Base-by-base conservation (phyloP, 73 alveolate species). In the Loxodes magnus region DNA sequence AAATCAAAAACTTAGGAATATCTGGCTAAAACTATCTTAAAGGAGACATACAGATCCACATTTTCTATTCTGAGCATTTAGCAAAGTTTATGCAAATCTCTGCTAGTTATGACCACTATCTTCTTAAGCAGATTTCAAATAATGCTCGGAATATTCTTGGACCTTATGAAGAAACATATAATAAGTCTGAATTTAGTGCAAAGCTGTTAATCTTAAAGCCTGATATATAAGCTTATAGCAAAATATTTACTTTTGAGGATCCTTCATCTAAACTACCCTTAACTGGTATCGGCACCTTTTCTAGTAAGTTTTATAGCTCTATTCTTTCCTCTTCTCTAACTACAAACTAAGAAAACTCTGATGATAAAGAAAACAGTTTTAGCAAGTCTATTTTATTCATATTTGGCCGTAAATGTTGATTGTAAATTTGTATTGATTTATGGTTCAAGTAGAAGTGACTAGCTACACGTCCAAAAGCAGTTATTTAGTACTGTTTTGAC, bases 21-120 rank as follows among this genome's bases (percentile, higher is more conserved):
- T 23, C 26, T 5, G 39, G 87, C 60, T 90, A 85, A 74, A 91
- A 96, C 70, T 96, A 93, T 42, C 99, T 82, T 66, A 96, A 65
- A 7, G 99, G 99, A 4, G 98, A 87, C 98, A 91, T 93, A n/a
- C 94, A 74, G 48, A 89, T 81, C 99, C 99, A 96, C 93, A 91
- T 84, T 61, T 98, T 65, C 72, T 86, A 93, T 66, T 90, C 96
- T 21, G 94, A 89, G 98, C 91, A 94, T 77, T 93, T 93, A 60
- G n/a, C 19, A 36, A 38, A 36, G 56, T 80, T 81, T 0, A 82
- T 71, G 43, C 81, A 64, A 15, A 67, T 48, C 66, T 69, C 74
- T 17, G 94, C 69, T 27, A 85, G 73, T 35, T 81, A 67, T 23
- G 97, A 92, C 99, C 99, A 93, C 14, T 93, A 94, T 68, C 89